phyloP scores from a whole-genome alignment of 2,329 filamentous ascomycete genomes.

The Emericellopsis cladophorae region DNA sequence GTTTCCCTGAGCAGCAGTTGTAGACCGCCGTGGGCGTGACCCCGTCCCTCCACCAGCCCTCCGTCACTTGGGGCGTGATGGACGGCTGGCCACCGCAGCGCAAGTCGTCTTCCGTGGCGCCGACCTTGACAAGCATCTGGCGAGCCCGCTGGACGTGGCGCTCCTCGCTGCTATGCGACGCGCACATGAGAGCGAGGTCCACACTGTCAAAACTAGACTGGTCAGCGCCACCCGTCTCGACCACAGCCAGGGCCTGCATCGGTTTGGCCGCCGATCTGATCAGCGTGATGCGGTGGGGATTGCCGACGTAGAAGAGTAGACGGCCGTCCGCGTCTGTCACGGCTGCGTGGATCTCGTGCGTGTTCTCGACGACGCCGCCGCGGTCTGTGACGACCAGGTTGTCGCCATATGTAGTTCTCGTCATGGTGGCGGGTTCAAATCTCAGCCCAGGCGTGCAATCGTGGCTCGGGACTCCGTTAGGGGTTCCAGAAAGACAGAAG shows the following conservation, averaged over 20 bases:
- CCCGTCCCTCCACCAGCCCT: conserved; percentile 22
- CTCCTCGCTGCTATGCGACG: conserved; percentile 31
- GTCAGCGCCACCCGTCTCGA: conserved; percentile 25
- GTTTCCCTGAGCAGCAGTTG: conserved; percentile 36
- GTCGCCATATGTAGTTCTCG: conserved; percentile 2
- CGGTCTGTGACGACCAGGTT: conserved; percentile 22
- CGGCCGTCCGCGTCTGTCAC: conserved; percentile 22
- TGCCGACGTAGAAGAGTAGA: conserved; percentile 24
- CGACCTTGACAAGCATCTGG: conserved; percentile 21
- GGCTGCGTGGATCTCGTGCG: conserved; percentile 27
- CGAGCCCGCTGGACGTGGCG: conserved; percentile 22
- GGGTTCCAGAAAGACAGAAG: too few species aligned
- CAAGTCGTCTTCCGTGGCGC: conserved; percentile 20
- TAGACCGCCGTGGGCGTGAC: conserved; percentile 22
- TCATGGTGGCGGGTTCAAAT: neutral
- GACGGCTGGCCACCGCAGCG: conserved; percentile 28
- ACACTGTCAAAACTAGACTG: conserved; percentile 20
- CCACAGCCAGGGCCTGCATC: conserved; percentile 27
- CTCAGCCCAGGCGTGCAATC: too few species aligned
- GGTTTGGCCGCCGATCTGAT: conserved; percentile 32
- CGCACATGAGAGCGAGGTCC: conserved; percentile 32
- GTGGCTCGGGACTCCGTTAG: too few species aligned
- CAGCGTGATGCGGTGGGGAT: conserved; percentile 26
- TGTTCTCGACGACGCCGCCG: conserved; percentile 27
- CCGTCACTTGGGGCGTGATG: conserved; percentile 19